These are phyloP conservation scores for Mucor plumbeus DNA, from an alignment of 371 early-diverging fungal species.

Conservation along the genomic window DNA sequence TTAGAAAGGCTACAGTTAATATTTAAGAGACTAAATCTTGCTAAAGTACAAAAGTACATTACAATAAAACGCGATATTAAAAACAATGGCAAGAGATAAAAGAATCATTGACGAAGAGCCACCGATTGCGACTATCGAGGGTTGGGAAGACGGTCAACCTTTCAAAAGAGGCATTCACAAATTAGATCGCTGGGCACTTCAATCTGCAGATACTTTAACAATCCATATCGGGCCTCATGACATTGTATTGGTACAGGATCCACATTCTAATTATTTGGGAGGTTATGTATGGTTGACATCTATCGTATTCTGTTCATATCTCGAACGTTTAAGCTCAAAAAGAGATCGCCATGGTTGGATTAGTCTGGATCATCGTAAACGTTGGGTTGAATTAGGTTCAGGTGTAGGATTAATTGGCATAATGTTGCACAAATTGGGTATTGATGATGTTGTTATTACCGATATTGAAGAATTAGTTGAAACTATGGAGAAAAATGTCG, in stretches of 20 bases:
- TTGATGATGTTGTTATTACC: constrained; percentile 51
- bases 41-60: too few species aligned
- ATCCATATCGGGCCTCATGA: constrained; percentile 47
- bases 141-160: constrained; percentile 58
- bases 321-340: constrained; percentile 36
- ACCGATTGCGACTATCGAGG: constrained; percentile 51
- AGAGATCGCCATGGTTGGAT: constrained; percentile 41
- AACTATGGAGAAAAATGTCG: constrained; percentile 51
- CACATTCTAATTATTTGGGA: constrained; percentile 53
- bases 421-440: constrained; percentile 50
- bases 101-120: constrained; percentile 31
- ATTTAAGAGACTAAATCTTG: too few species aligned
- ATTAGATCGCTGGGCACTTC: constrained; percentile 62
- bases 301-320: constrained; percentile 52
- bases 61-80: neutral
- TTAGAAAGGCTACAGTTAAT: too few species aligned
- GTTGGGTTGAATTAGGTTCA: constrained; percentile 58
- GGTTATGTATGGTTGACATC: constrained; percentile 56
- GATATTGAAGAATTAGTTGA: constrained; percentile 52
- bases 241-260: constrained; percentile 51
- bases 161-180: constrained; percentile 42
- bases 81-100: constrained; percentile 15
- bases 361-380: constrained; percentile 42
- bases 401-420: constrained; percentile 59
- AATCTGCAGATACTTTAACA: constrained; percentile 52